Percentiles rank a stretch among this genome's conserved stretches.
Conservation (phyloP, 75 land plant species). For the Pinus taeda region DNA sequence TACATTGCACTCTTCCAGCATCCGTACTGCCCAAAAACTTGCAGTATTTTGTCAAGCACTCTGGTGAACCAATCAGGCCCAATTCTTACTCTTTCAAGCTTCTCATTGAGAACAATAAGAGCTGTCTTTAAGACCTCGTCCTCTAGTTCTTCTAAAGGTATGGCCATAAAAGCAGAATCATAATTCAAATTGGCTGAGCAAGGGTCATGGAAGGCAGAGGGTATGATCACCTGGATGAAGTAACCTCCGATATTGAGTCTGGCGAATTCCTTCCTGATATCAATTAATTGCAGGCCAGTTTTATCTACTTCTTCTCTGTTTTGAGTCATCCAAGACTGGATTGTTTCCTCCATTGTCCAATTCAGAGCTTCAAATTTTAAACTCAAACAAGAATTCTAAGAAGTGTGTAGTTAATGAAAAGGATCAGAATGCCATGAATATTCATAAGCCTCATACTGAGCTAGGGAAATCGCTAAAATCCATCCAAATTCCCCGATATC, state of each 20-base stretch:
- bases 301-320: not conserved
- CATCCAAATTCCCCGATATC: too few species aligned
- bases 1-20: not conserved
- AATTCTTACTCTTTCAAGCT: constrained; percentile 18
- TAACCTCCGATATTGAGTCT: not conserved
- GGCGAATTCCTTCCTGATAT: not conserved
- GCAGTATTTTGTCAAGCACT: constrained; percentile 18
- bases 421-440: too few species aligned
- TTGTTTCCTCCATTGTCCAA: not conserved
- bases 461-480: too few species aligned
- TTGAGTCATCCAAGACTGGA: not conserved
- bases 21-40: not conserved
- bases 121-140: constrained; percentile 7
- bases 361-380: too few species aligned
- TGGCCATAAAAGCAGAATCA: not conserved
- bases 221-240: not conserved
- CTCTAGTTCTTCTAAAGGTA: not conserved
- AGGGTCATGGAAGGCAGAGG: not conserved
- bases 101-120: constrained; percentile 21
- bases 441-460: too few species aligned
- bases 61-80: constrained; percentile 5
- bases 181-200: not conserved
- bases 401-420: too few species aligned
- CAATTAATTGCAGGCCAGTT: not conserved
- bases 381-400: too few species aligned